Evolutionary conservation across 352 stramenopile genomes (phyloP), one percentile per base, ranked within the genome.

Genomic region (Pythium aquatile): DNA sequence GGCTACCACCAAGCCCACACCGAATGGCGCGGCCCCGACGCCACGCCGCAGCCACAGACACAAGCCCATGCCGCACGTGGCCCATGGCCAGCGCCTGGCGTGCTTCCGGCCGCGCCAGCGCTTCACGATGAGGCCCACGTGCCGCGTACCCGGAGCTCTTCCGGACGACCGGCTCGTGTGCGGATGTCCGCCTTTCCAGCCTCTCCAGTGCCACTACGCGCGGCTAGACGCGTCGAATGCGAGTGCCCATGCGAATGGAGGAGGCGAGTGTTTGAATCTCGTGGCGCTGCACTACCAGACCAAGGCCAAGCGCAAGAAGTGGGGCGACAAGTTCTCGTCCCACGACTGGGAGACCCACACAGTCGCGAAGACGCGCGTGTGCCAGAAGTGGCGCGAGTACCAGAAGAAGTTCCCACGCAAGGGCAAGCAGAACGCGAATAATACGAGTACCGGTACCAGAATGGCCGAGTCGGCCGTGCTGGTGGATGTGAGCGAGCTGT

Each of bases 371-470:
- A 65, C 75, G 30, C 73, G 75, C 37, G 73, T 90, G 49, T 83
- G 83, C 55, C 80, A 90, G 57, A 88, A 88, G 65, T 90, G 83
- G 83, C 77, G 78, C 47, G 80, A 88, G 52, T 81, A 89, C 55
- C 80, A 91, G 60, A 74, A 83, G 46, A 77, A 76, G 32, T 79
- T 87, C 49, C 48, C 57, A n/a, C 46, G 61, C 51, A 66, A 66
- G 35, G 44, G 14, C 13, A 54, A 57, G 51, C 8, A 28, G 24
- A 10, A 56, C 3, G 6, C 14, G 3, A 24, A 24, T 24, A 24
- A 24, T 24, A 24, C 20, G 20, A 24, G 20, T 24, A 24, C 20
- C 20, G 20, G 20, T 24, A 24, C 20, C 20, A 24, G 20, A 24
- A 32, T 68, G 35, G 30, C 14, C 62, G 55, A 63, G 42, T 68